phyloP scores from a whole-genome alignment of 129 eudicot genomes.

The Daucus carota region DNA sequence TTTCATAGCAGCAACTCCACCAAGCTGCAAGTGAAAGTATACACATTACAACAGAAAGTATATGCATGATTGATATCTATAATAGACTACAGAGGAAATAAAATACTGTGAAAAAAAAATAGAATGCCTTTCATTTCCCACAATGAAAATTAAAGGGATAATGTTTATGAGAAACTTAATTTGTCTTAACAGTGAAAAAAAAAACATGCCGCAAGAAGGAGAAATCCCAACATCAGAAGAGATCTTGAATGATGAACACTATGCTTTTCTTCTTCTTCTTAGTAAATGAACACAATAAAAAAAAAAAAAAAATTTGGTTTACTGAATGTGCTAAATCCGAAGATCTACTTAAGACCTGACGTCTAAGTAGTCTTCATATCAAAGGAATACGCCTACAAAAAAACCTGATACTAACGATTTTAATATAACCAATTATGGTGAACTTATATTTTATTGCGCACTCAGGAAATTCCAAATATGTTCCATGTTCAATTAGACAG shows the following conservation, averaged over 20 bases:
- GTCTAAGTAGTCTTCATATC: not conserved
- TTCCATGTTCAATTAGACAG: not conserved
- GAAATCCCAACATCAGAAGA: not conserved
- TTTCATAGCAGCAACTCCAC: conserved; percentile 58
- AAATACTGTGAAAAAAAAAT: not conserved
- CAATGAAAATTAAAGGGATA: not conserved
- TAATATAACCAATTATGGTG: not conserved
- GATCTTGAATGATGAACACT: not conserved
- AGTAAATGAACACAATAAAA: not conserved
- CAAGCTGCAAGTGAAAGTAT: conserved; percentile 47
- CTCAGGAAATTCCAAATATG: not conserved
- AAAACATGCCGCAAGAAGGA: not conserved
- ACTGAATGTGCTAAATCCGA: not conserved
- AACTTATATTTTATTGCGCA: not conserved
- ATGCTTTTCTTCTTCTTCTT: not conserved
- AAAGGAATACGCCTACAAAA: not conserved
- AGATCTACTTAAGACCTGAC: not conserved
- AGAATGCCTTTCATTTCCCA: not conserved
- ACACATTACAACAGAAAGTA: not conserved
- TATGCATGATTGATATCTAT: not conserved
- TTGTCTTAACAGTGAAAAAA: not conserved
- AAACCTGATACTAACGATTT: not conserved
- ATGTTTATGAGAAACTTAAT: not conserved
- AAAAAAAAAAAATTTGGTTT: not conserved
- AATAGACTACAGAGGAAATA: not conserved